phyloP scores from a whole-genome alignment of 352 stramenopile genomes.

The Phytophthora podocarpi region DNA sequence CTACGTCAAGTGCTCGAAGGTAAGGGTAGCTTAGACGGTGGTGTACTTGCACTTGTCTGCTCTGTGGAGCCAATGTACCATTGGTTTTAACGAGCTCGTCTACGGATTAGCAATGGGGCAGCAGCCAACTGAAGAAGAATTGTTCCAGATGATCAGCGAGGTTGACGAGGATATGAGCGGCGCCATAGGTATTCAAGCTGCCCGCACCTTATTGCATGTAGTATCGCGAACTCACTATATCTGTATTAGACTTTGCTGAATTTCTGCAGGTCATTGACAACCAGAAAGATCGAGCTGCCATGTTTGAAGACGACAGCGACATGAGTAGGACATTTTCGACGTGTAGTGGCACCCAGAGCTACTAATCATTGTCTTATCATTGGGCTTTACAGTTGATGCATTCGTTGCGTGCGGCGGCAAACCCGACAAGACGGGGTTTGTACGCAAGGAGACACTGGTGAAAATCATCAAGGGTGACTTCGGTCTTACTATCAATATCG shows the following conservation, averaged over 20 bases:
- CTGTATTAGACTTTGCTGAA: constrained; percentile 94
- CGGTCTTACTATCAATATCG: constrained; percentile 96
- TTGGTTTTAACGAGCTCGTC: background rate
- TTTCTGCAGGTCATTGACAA: constrained; percentile 99
- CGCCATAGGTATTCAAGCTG: constrained; percentile 88
- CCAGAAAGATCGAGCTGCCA: constrained; percentile 95
- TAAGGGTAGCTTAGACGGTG: too few relatives aligned
- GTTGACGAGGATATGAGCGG: constrained; percentile 94
- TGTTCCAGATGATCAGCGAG: constrained; percentile 97
- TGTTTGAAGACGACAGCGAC: constrained; percentile 97
- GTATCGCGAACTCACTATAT: background rate
- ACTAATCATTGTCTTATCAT: background rate
- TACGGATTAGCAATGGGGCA: constrained; percentile 93
- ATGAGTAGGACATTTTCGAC: too few relatives aligned
- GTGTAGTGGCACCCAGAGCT: too few relatives aligned
- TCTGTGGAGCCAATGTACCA: background rate
- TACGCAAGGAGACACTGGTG: constrained; percentile 88
- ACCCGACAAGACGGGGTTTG: constrained; percentile 92
- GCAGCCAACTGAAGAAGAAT: constrained; percentile 97
- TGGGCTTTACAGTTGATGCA: constrained; percentile 92
- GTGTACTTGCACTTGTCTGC: background rate
- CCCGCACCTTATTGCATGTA: too few relatives aligned
- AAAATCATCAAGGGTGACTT: constrained; percentile 98
- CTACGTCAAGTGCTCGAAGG: constrained; percentile 93
- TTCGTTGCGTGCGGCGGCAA: constrained; percentile 97